Evolutionary conservation across 352 stramenopile species (phyloP), one percentile per base, ranked within the genome.

Genomic region (Globisporangium ultimum): DNA sequence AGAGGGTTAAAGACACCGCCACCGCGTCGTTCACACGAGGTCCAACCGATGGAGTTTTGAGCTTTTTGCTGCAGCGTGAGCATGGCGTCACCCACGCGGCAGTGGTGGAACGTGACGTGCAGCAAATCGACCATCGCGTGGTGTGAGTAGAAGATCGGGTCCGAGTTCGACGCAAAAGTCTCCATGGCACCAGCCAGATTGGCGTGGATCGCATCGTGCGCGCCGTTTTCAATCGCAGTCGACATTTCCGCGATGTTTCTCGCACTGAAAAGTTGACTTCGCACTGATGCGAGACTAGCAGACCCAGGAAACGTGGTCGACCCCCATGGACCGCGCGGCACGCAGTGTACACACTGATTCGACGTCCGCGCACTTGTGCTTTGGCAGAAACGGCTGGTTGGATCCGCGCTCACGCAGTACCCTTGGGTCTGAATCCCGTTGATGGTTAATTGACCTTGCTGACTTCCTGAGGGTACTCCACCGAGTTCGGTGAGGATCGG

Each of bases 141-240:
- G 48, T 89, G 78, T 3, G 79, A 90, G 66, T 67, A 93, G 62
- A 93, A 93, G 22, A 91, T 60, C 9, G 79, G 79, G 21, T 91
- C 84, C 0, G 69, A 38, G 0, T 80, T 72, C 53, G 79, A 76
- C n/a, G 68, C 60, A 45, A 88, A 77, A 20, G 71, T 74, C 6
- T 58, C 61, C 76, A 93, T 90, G 2, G 66, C 66, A 4, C 69
- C 59, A 3, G 15, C 68, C 2, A 91, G 49, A 48, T 65, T 70
- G n/a, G 58, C 50, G 67, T 93, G 84, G 0, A 91, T 60, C 40
- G 71, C 77, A 66, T 90, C 80, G 67, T 91, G 83, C 22, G 66
- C 68, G 12, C 75, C 76, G 2, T 64, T 47, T 46, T 92, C 78
- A 18, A 92, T 58, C 1, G 53, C 42, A 0, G 61, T 60, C 0